Conservation (phyloP, 257 asterid genomes). For the Buddleja alternifolia region DNA sequence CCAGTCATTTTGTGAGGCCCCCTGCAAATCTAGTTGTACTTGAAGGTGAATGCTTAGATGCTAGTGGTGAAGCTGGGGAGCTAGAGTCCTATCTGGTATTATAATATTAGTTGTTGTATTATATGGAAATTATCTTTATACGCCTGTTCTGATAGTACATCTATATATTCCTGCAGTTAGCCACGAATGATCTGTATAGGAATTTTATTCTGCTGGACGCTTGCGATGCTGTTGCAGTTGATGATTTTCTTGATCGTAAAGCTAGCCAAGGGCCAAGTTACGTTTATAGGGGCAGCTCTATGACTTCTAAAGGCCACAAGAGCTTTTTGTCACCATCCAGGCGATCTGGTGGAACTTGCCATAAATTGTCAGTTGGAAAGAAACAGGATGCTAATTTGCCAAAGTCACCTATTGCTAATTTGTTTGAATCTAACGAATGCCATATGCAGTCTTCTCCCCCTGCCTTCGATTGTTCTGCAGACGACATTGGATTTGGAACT, state of each 20-base stretch:
- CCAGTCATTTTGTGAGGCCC: conserved; percentile 60
- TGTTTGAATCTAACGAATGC: conserved; percentile 45
- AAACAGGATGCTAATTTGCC: conserved; percentile 45
- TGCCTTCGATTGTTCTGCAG: conserved; percentile 46
- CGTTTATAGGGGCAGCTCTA: conserved; percentile 45
- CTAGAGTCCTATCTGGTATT: conserved; percentile 94
- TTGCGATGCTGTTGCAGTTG: conserved; percentile 71
- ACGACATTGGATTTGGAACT: conserved; percentile 41
- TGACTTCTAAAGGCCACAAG: conserved; percentile 53
- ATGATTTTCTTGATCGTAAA: conserved; percentile 55
- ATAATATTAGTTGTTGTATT: conserved; percentile 13
- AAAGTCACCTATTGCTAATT: conserved; percentile 47
- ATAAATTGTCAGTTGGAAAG: conserved; percentile 52
- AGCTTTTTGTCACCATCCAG: conserved; percentile 65
- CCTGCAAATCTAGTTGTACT: conserved; percentile 95
- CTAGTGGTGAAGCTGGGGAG: conserved; percentile 78
- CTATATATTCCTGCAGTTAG: conserved; percentile 62
- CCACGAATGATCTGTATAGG: conserved; percentile 76
- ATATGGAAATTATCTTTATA: conserved; percentile 1
- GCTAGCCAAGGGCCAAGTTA: conserved; percentile 48
- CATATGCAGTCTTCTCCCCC: conserved; percentile 43
- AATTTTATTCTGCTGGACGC: conserved; percentile 85
- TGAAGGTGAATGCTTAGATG: conserved; percentile 96
- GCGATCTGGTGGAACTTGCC: conserved; percentile 56
- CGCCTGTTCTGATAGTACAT: conserved; percentile 21